Evolutionary conservation across 75 land plant genomes (phyloP).

Genomic region (Isoetes taiwanensis): DNA sequence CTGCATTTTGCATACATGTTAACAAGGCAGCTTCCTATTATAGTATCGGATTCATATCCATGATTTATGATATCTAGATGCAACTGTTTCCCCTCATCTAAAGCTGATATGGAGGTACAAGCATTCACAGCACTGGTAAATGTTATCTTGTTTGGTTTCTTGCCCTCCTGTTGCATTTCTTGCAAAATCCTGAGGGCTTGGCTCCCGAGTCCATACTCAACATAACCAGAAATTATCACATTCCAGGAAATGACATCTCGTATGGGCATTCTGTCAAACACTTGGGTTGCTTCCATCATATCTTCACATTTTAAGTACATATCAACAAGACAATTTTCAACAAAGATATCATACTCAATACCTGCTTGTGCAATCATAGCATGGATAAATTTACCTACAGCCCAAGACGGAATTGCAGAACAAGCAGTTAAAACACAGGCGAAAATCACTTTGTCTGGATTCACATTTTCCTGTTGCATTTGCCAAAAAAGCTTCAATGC

Average conservation of each 20-base stretch:
- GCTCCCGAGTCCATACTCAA: constrained; percentile 1
- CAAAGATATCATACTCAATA: constrained; percentile 10
- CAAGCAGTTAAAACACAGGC: constrained; percentile 17
- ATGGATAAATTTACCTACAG: constrained; percentile 23
- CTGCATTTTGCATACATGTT: constrained; percentile 11
- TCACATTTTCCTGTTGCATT: constrained; percentile 18
- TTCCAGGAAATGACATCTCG: constrained; percentile 37
- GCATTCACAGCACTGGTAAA: constrained; percentile 19
- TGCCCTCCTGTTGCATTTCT: constrained; percentile 13
- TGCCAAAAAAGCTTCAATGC: not conserved
- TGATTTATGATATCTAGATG: constrained; percentile 18
- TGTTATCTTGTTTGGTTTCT: constrained; percentile 14
- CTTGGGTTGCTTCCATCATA: constrained; percentile 11
- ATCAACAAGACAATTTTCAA: constrained; percentile 21
- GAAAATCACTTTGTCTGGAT: constrained; percentile 19
- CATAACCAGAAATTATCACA: constrained; percentile 25
- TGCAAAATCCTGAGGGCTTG: constrained; percentile 21
- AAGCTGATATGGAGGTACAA: constrained; percentile 18
- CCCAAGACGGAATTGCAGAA: no score
- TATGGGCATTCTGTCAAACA: constrained; percentile 9
- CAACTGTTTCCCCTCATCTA: constrained; percentile 17
- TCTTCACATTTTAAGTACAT: constrained; percentile 33
- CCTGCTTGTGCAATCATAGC: constrained; percentile 13
- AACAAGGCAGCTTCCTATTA: constrained; percentile 6
- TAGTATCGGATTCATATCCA: constrained; percentile 4